Conservation (phyloP, 768 basidiomycete species). For the Kondoa malvinella region DNA sequence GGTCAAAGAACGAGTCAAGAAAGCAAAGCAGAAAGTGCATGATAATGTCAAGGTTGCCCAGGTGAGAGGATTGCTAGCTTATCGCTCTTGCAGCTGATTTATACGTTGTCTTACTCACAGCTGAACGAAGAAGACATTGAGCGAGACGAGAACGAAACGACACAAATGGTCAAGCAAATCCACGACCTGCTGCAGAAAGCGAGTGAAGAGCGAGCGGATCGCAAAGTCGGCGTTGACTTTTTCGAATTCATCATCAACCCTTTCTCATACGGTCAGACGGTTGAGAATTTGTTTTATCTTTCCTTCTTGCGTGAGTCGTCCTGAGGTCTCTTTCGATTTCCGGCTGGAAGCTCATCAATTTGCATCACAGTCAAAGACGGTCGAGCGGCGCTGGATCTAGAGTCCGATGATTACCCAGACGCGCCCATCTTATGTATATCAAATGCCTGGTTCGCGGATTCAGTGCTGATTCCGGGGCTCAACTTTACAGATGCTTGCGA, state of each 20-base stretch:
- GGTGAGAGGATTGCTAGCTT: conserved; percentile 6
- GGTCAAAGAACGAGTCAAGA: conserved; percentile 20
- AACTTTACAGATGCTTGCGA: not conserved
- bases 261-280: conserved; percentile 72
- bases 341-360: not conserved
- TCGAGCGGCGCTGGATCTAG: not conserved
- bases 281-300: conserved; percentile 91
- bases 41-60: conserved; percentile 43
- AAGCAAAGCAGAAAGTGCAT: conserved; percentile 27
- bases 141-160: conserved; percentile 71
- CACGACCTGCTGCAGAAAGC: conserved; percentile 39
- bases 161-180: conserved; percentile 63
- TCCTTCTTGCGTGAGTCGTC: conserved; percentile 50
- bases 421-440: not conserved
- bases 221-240: conserved; percentile 46
- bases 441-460: too few relatives aligned
- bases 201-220: conserved; percentile 29
- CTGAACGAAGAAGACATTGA: conserved; percentile 65
- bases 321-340: not conserved
- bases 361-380: not conserved
- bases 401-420: not conserved
- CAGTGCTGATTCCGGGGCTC: not conserved
- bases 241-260: conserved; percentile 84
- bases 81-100: not conserved
- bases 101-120: conserved; percentile 2